These are phyloP conservation scores for Allomyces javanicus DNA, from an alignment of 192 early-diverging fungal species.

Conservation along the genomic window DNA sequence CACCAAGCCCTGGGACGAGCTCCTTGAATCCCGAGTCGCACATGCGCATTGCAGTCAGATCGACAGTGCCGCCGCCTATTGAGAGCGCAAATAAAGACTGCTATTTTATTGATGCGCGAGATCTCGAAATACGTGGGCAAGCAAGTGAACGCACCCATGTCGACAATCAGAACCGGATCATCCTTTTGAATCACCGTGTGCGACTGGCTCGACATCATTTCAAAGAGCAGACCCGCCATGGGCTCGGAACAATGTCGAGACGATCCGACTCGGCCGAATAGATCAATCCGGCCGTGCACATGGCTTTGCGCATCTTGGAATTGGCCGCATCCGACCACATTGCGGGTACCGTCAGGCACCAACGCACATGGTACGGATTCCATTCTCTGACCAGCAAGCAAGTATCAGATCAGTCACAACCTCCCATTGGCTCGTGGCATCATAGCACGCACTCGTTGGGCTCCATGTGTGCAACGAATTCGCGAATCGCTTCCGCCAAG, in stretches of 20 bases:
- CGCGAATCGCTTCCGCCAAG: neutral
- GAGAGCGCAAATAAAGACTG: too few relatives aligned
- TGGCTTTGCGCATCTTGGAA: neutral
- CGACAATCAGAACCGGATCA: neutral
- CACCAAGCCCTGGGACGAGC: neutral
- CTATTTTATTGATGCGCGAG: too few relatives aligned
- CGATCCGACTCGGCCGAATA: neutral
- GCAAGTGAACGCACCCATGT: too few relatives aligned
- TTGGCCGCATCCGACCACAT: neutral
- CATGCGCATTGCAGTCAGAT: neutral
- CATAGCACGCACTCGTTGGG: neutral
- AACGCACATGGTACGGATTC: neutral
- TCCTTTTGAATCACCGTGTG: neutral
- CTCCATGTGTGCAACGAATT: neutral
- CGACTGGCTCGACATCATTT: neutral
- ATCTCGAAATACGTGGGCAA: neutral
- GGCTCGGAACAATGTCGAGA: neutral
- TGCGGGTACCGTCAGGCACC: neutral
- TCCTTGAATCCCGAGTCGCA: neutral
- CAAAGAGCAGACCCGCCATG: neutral
- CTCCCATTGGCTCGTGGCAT: too few relatives aligned
- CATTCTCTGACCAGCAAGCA: neutral
- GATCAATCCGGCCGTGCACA: neutral
- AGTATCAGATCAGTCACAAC: too few relatives aligned
- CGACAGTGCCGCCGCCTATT: neutral